Evolutionary conservation across 164 flowering plant genomes (phyloP).

Genomic region (Pachysandra terminalis): DNA sequence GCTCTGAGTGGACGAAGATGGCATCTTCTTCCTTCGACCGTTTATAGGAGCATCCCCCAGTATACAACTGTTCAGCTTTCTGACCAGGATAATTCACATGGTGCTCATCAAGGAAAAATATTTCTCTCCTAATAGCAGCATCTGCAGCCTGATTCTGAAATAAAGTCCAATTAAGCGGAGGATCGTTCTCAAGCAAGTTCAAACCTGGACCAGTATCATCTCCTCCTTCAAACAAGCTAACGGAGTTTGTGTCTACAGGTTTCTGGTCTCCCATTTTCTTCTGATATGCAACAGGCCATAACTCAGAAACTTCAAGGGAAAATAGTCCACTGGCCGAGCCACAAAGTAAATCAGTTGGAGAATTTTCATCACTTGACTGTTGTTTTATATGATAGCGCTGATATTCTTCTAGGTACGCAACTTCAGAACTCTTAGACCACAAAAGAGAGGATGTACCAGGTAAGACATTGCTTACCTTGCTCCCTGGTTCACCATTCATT

Average conservation of each 20-base stretch:
- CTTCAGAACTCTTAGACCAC: slow-evolving; percentile 19
- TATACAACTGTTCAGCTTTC: slow-evolving; percentile 7
- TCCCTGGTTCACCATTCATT: slow-evolving; percentile 11
- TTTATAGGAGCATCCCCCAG: slow-evolving; percentile 7
- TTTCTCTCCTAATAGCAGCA: slow-evolving; percentile 20
- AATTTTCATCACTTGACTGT: slow-evolving; percentile 12
- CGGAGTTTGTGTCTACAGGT: slow-evolving; percentile 12
- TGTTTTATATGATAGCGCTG: slow-evolving; percentile 1
- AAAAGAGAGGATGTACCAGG: slow-evolving; percentile 10
- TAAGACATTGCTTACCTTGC: slow-evolving; percentile 1
- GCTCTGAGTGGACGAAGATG: slow-evolving; percentile 15
- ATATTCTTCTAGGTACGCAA: slow-evolving; percentile 9
- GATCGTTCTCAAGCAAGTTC: slow-evolving; percentile 11
- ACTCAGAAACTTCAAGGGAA: slow-evolving; percentile 9
- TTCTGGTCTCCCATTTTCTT: slow-evolving; percentile 15
- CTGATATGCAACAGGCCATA: slow-evolving; percentile 9
- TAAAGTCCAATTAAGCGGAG: slow-evolving; percentile 11
- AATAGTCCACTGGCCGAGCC: slow-evolving; percentile 14
- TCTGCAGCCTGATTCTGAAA: slow-evolving; percentile 24
- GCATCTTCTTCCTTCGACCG: slow-evolving; percentile 17
- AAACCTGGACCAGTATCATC: slow-evolving; percentile 6
- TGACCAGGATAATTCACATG: slow-evolving; percentile 11
- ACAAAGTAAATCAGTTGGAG: slow-evolving; percentile 8
- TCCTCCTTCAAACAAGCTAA: slow-evolving; percentile 13
- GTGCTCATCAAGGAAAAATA: slow-evolving; percentile 27